phyloP scores from a whole-genome alignment of 2,329 filamentous ascomycete genomes.

The Neonectria hederae region DNA sequence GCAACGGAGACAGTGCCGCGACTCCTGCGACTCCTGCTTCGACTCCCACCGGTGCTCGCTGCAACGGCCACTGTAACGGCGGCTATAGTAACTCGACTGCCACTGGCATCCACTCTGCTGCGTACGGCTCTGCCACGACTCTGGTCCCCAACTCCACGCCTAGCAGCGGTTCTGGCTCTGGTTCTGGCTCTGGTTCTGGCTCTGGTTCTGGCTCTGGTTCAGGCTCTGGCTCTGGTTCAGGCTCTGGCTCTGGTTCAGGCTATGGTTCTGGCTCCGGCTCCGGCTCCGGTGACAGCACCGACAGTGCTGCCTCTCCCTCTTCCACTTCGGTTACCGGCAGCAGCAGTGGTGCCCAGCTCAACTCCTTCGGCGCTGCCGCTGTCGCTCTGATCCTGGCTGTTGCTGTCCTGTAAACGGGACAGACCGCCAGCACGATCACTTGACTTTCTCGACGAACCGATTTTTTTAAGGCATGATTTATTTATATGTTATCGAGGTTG shows the following conservation, averaged over 20 bases:
- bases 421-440: not conserved
- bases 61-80: not conserved
- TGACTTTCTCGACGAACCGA: slow-evolving; percentile 15
- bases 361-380: slow-evolving; percentile 45
- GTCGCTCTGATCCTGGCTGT: slow-evolving; percentile 45
- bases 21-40: slow-evolving; percentile 25
- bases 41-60: slow-evolving; percentile 9
- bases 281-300: not conserved
- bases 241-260: slow-evolving; percentile 30
- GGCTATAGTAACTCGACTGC: slow-evolving; percentile 9
- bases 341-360: slow-evolving; percentile 37
- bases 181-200: slow-evolving; percentile 10
- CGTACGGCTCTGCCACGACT: not conserved
- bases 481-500: slow-evolving; percentile 14
- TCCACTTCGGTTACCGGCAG: slow-evolving; percentile 25
- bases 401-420: slow-evolving; percentile 41
- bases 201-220: slow-evolving; percentile 27
- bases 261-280: slow-evolving; percentile 37
- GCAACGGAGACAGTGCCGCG: slow-evolving; percentile 3
- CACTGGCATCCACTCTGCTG: slow-evolving; percentile 9
- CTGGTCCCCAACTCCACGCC: not conserved
- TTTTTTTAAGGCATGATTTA: slow-evolving; percentile 8
- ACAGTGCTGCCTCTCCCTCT: slow-evolving; percentile 16
- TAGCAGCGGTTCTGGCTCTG: slow-evolving; percentile 21
- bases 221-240: slow-evolving; percentile 39